Evolutionary conservation across 2,329 filamentous ascomycete species (phyloP).

Genomic region (Plenodomus lindquistii): DNA sequence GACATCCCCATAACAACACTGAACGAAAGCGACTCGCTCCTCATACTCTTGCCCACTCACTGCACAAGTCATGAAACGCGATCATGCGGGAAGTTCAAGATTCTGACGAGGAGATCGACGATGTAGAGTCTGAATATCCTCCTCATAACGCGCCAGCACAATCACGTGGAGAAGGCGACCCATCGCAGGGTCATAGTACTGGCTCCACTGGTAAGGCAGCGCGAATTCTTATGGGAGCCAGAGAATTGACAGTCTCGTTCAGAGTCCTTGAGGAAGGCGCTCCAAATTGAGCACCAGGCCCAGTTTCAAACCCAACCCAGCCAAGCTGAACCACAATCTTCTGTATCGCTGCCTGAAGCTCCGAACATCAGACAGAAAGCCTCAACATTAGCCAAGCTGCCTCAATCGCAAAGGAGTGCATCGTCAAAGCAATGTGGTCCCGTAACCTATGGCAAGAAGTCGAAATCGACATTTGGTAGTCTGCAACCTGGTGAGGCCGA

Average conservation of each 20-base stretch:
- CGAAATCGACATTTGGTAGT: conserved; percentile 5
- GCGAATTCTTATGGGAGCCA: background rate
- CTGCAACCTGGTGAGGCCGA: background rate
- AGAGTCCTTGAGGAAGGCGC: conserved; percentile 30
- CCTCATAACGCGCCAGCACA: conserved; percentile 20
- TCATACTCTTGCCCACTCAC: background rate
- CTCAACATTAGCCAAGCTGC: conserved; percentile 8
- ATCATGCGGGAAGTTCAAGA: conserved; percentile 41
- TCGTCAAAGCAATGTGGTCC: conserved; percentile 6
- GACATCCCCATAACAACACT: background rate
- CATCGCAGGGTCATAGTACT: conserved; percentile 16
- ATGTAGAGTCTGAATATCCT: conserved; percentile 21
- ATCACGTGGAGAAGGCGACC: conserved; percentile 5
- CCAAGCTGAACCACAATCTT: conserved; percentile 21
- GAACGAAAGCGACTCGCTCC: background rate
- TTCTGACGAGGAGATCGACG: conserved; percentile 44
- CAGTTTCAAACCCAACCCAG: conserved; percentile 24
- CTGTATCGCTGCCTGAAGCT: conserved; percentile 21
- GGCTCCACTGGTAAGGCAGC: conserved; percentile 34
- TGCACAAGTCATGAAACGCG: conserved; percentile 5
- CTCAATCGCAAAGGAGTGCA: background rate
- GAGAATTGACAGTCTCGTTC: background rate
- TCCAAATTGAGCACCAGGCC: conserved; percentile 29
- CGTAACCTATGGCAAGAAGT: conserved; percentile 14
- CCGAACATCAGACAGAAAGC: conserved; percentile 30